Conservation (phyloP, 768 basidiomycete genomes). For the Lepiota venenata region DNA sequence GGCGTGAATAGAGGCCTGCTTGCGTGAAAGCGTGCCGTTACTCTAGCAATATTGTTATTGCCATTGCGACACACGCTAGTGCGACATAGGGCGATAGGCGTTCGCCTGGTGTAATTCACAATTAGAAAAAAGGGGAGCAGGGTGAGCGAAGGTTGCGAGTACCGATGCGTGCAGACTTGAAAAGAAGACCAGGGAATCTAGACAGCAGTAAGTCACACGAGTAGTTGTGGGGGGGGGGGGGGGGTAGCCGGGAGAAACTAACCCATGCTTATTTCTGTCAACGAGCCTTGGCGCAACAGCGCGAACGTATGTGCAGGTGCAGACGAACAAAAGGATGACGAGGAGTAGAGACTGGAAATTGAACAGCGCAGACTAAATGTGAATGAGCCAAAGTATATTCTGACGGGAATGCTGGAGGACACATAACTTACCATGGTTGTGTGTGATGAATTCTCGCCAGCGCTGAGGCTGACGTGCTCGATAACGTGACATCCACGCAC, state of each 20-base stretch:
- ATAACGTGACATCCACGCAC: conserved; percentile 7
- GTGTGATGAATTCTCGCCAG: not conserved
- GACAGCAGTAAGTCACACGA: not conserved
- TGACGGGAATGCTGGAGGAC: no score
- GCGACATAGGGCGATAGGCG: conserved; percentile 95
- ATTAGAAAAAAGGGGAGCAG: not conserved
- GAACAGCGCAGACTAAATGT: conserved; percentile 80
- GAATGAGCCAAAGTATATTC: not conserved
- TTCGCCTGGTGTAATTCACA: conserved; percentile 58
- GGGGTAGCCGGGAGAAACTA: conserved; percentile 19
- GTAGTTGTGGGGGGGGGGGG: not conserved
- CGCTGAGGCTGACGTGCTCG: not conserved
- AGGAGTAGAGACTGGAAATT: conserved; percentile 96
- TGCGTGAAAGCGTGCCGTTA: conserved; percentile 26
- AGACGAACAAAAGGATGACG: conserved; percentile 90
- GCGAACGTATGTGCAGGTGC: conserved; percentile 95
- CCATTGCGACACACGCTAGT: conserved; percentile 92
- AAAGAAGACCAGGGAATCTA: conserved; percentile 90
- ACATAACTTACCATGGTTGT: conserved; percentile 10
- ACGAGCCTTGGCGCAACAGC: conserved; percentile 86
- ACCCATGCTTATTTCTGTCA: conserved; percentile 96
- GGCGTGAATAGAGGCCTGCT: conserved; percentile 20
- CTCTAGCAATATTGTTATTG: conserved; percentile 56
- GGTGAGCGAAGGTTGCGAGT: conserved; percentile 19
- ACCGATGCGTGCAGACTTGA: conserved; percentile 97